phyloP scores from a whole-genome alignment of 129 eudicot genomes.

The Flaveria trinervia region DNA sequence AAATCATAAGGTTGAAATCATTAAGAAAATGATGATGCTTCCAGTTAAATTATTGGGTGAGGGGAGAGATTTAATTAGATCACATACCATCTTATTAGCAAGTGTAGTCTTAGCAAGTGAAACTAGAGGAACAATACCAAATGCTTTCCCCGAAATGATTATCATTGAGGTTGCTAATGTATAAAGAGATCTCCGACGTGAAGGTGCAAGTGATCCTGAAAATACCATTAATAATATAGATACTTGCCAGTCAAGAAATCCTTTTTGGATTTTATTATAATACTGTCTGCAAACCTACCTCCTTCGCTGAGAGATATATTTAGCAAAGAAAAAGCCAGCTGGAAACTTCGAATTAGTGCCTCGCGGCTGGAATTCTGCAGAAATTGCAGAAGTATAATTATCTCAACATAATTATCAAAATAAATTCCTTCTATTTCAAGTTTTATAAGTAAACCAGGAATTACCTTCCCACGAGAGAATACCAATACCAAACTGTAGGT shows the following conservation, averaged over 20 bases:
- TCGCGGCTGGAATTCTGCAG: constrained; percentile 63
- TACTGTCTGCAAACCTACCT: constrained; percentile 34
- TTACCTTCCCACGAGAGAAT: constrained; percentile 54
- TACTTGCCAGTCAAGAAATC: not conserved
- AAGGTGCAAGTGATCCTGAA: constrained; percentile 55
- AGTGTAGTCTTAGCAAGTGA: constrained; percentile 53
- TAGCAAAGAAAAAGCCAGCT: constrained; percentile 61
- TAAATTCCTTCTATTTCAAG: not conserved
- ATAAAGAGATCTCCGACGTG: constrained; percentile 71
- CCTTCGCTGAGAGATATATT: constrained; percentile 57
- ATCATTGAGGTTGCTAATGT: constrained; percentile 67
- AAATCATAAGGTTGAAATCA: constrained; percentile 5
- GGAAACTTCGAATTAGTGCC: constrained; percentile 65
- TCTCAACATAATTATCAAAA: not conserved
- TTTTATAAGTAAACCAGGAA: not conserved
- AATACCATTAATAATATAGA: constrained; percentile 11
- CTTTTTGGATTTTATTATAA: not conserved
- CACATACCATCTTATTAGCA: constrained; percentile 46
- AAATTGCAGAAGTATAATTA: constrained; percentile 1
- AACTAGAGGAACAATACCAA: constrained; percentile 55
- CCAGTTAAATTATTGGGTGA: constrained; percentile 2
- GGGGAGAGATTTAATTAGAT: not conserved
- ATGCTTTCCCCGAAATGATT: constrained; percentile 61
- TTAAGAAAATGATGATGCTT: not conserved
- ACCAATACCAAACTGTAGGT: constrained; percentile 75